Conservation (phyloP, 805 yeast species). For the Ascoidea rubescens region DNA sequence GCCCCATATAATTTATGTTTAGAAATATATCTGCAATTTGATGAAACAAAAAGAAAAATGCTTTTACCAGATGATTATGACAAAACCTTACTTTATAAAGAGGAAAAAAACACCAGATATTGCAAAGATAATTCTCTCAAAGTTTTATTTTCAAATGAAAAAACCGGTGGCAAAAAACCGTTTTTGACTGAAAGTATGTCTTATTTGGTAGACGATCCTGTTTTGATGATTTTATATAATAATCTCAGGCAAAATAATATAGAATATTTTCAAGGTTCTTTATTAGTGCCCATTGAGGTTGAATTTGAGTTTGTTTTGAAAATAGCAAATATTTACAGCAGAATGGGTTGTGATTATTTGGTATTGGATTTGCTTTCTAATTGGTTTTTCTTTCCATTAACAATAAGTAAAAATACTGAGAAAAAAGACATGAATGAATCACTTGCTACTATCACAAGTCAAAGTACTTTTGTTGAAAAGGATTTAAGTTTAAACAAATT, state of each 20-base stretch:
- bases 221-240: constrained; percentile 50
- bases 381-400: constrained; percentile 43
- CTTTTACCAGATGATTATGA: constrained; percentile 1
- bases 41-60: neutral
- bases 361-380: constrained; percentile 45
- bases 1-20: constrained; percentile 25
- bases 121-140: constrained; percentile 13
- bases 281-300: constrained; percentile 22
- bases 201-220: constrained; percentile 69
- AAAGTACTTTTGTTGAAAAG: neutral
- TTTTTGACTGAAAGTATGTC: constrained; percentile 11
- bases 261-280: constrained; percentile 35
- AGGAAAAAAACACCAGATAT: constrained; percentile 15
- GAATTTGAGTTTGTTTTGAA: constrained; percentile 54
- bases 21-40: constrained; percentile 1
- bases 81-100: constrained; percentile 2
- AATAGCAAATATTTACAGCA: constrained; percentile 51
- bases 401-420: neutral
- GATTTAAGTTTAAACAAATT: no score
- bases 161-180: neutral
- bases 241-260: constrained; percentile 40
- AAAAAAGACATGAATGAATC: neutral
- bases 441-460: neutral
- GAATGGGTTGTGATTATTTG: constrained; percentile 88
- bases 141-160: neutral